These are phyloP conservation scores for Ustulina deusta DNA, from an alignment of 2,329 filamentous ascomycete genomes.

Conservation along the genomic window DNA sequence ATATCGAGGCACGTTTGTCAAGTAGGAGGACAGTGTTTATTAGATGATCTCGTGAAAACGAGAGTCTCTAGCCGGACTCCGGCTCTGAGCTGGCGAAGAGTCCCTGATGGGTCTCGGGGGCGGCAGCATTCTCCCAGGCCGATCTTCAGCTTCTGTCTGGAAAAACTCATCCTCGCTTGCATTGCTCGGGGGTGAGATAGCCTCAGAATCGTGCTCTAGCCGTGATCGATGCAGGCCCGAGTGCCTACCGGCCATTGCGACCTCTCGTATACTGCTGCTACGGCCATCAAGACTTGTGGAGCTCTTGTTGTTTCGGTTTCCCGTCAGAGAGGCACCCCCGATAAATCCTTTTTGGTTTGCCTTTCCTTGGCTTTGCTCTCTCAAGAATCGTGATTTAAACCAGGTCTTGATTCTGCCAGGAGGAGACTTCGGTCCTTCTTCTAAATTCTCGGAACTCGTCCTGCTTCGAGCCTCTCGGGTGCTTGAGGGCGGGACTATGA, in stretches of 20 bases:
- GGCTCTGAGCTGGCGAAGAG: conserved; percentile 53
- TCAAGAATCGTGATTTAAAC: conserved; percentile 66
- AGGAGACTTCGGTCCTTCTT: conserved; percentile 45
- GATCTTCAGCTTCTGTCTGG: conserved; percentile 54
- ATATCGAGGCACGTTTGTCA: neutral
- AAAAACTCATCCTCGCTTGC: conserved; percentile 56
- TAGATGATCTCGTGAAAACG: conserved; percentile 69
- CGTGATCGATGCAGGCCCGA: conserved; percentile 37
- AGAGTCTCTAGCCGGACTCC: conserved; percentile 68
- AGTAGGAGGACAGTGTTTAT: neutral
- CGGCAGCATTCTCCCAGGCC: conserved; percentile 56
- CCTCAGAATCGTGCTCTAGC: conserved; percentile 42
- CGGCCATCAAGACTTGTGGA: conserved; percentile 58
- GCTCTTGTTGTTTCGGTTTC: conserved; percentile 57
- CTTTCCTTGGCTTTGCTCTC: conserved; percentile 49
- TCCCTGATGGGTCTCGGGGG: conserved; percentile 56
- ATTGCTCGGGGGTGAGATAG: conserved; percentile 48
- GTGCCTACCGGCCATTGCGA: conserved; percentile 59
- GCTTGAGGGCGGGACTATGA: conserved; percentile 37
- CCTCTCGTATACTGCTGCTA: conserved; percentile 59
- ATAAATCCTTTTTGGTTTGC: conserved; percentile 59
- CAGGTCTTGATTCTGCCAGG: conserved; percentile 60
- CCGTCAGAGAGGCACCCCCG: conserved; percentile 63
- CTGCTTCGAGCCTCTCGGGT: conserved; percentile 25
- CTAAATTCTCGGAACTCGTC: conserved; percentile 31